phyloP scores from a whole-genome alignment of 2,329 filamentous ascomycete species.

The Fusarium acutatum region DNA sequence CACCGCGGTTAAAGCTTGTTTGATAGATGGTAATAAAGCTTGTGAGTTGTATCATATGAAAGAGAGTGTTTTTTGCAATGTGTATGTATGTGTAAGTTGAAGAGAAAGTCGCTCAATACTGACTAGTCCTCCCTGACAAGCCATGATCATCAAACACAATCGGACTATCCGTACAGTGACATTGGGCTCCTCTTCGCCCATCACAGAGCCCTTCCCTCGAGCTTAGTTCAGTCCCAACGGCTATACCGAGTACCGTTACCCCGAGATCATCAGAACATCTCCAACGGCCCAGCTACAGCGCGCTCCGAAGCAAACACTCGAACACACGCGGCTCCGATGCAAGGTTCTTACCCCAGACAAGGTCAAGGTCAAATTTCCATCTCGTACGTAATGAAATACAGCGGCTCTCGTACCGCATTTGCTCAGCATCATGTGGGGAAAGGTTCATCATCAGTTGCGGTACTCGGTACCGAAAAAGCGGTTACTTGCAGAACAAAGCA shows the following conservation, averaged over 20 bases:
- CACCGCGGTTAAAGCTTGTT: constrained; percentile 8
- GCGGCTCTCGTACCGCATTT: constrained; percentile 10
- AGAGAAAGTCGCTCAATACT: not conserved
- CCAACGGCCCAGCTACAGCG: not conserved
- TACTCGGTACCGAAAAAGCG: not conserved
- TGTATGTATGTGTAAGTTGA: not conserved
- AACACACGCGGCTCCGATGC: constrained; percentile 16
- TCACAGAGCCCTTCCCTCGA: not conserved
- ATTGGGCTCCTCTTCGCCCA: not conserved
- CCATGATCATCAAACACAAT: not conserved
- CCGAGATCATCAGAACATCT: not conserved
- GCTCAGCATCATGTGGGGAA: constrained; percentile 26
- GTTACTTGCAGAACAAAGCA: not conserved
- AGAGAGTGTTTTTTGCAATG: not conserved
- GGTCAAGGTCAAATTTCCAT: not conserved
- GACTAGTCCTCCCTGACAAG: constrained; percentile 1
- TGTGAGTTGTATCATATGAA: not conserved
- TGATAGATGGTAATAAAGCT: not conserved
- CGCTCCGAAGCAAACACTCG: not conserved
- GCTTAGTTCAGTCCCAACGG: not conserved
- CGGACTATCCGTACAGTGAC: constrained; percentile 6
- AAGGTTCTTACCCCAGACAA: constrained; percentile 20
- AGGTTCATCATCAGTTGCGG: not conserved
- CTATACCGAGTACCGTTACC: not conserved
- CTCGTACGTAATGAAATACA: constrained; percentile 21